These are phyloP conservation scores for Pilaira anomala DNA, from an alignment of 192 early-diverging fungal genomes.

Conservation along the genomic window DNA sequence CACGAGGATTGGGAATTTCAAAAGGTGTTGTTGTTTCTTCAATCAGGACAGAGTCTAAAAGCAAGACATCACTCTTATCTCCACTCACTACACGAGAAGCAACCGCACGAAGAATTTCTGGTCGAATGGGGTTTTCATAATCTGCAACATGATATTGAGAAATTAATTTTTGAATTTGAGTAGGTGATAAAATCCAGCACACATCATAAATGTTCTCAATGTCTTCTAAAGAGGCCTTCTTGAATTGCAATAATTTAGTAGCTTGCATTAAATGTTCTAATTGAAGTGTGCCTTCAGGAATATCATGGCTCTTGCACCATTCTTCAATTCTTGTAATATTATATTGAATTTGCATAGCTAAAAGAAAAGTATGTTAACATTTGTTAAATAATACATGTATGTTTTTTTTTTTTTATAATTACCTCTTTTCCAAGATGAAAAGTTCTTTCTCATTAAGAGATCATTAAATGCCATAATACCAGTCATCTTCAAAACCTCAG, in stretches of 20 bases:
- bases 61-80: slow-evolving; percentile 83
- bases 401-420: background rate
- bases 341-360: slow-evolving; percentile 97
- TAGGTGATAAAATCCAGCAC: slow-evolving; percentile 91
- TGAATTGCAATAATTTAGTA: slow-evolving; percentile 94
- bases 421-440: slow-evolving; percentile 98
- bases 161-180: slow-evolving; percentile 97
- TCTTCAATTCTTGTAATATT: slow-evolving; percentile 97
- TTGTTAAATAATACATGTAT: background rate
- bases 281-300: slow-evolving; percentile 85
- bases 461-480: slow-evolving; percentile 96
- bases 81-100: slow-evolving; percentile 73
- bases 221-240: slow-evolving; percentile 77
- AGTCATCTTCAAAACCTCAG: slow-evolving; percentile 89
- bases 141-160: slow-evolving; percentile 93
- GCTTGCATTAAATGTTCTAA: slow-evolving; percentile 94
- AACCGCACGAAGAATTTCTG: slow-evolving; percentile 86
- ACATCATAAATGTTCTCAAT: slow-evolving; percentile 99
- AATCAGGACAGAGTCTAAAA: slow-evolving; percentile 74
- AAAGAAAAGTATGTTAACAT: background rate
- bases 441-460: slow-evolving; percentile 95
- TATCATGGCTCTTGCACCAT: slow-evolving; percentile 95
- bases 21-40: slow-evolving; percentile 53
- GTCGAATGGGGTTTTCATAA: slow-evolving; percentile 88
- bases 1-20: slow-evolving; percentile 49